Conservation (phyloP, 257 asterid genomes). For the Orobanche coerulescens region DNA sequence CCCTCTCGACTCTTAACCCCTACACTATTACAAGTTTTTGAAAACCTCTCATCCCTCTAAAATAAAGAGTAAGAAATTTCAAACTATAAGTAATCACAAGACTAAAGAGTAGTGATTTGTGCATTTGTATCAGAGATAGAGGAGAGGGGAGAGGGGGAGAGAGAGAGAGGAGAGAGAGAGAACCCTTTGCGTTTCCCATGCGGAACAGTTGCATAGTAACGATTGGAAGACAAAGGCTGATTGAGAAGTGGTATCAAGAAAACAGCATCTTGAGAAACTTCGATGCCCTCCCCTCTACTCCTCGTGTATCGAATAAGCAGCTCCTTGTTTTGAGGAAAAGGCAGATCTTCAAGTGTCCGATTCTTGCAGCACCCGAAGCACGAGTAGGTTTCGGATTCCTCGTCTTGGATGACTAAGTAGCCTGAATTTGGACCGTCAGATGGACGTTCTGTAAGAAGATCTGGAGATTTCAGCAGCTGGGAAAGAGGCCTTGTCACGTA, state of each 20-base stretch:
- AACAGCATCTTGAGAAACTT: slow-evolving; percentile 12
- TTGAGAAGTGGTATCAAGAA: slow-evolving; percentile 44
- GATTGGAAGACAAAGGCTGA: slow-evolving; percentile 45
- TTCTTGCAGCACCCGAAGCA: slow-evolving; percentile 53
- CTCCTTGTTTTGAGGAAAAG: slow-evolving; percentile 62
- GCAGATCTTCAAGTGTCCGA: slow-evolving; percentile 26
- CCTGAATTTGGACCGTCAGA: slow-evolving; percentile 57
- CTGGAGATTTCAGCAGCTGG: slow-evolving; percentile 31
- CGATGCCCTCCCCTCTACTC: not conserved
- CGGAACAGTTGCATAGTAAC: slow-evolving; percentile 41
- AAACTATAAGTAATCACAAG: too few relatives aligned
- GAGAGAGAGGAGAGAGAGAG: too few relatives aligned
- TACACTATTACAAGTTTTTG: too few relatives aligned
- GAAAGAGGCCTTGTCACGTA: slow-evolving; percentile 58
- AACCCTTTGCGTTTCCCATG: slow-evolving; percentile 58
- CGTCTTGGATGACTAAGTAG: slow-evolving; percentile 54
- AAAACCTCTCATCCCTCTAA: too few relatives aligned
- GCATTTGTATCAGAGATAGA: too few relatives aligned
- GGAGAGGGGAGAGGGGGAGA: too few relatives aligned
- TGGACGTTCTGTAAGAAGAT: slow-evolving; percentile 22
- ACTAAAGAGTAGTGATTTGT: too few relatives aligned
- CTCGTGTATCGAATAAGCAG: slow-evolving; percentile 21
- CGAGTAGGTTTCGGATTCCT: slow-evolving; percentile 40
- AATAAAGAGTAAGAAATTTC: too few relatives aligned
- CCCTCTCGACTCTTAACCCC: too few relatives aligned